These are phyloP conservation scores for Chalciporus sphaerocephalus DNA, from an alignment of 768 basidiomycete species.

Conservation along the genomic window DNA sequence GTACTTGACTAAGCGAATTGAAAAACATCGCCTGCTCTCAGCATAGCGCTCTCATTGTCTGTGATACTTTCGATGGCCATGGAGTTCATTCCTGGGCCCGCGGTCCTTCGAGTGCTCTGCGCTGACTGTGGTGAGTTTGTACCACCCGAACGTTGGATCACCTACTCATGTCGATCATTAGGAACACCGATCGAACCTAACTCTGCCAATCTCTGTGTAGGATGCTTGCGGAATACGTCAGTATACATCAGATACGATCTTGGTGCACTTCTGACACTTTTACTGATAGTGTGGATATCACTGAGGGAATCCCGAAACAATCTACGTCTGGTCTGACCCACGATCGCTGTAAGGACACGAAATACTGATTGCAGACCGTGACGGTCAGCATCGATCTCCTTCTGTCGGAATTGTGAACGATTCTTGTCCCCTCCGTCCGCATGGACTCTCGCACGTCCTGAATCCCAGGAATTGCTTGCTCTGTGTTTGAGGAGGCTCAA, in stretches of 20 bases:
- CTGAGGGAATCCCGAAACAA: constrained; percentile 96
- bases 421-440: constrained; percentile 86
- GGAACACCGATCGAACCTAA: constrained; percentile 87
- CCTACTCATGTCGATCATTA: constrained; percentile 26
- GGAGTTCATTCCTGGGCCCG: constrained; percentile 74
- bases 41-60: not conserved
- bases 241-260: constrained; percentile 23
- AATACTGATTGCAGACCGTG: not conserved
- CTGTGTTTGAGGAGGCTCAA: constrained; percentile 95
- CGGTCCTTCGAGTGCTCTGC: constrained; percentile 80
- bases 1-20: constrained; percentile 17
- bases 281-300: constrained; percentile 78
- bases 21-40: not conserved
- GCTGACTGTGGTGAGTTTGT: constrained; percentile 73
- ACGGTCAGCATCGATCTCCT: constrained; percentile 74
- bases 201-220: constrained; percentile 88
- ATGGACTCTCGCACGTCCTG: constrained; percentile 83
- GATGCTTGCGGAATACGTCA: constrained; percentile 82
- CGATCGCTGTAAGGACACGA: not conserved
- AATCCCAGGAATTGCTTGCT: constrained; percentile 89
- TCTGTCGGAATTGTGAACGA: constrained; percentile 94
- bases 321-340: constrained; percentile 38
- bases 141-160: not conserved
- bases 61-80: constrained; percentile 35
- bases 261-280: not conserved